Conservation (phyloP, 441 rosid species). For the Metrosideros polymorpha region DNA sequence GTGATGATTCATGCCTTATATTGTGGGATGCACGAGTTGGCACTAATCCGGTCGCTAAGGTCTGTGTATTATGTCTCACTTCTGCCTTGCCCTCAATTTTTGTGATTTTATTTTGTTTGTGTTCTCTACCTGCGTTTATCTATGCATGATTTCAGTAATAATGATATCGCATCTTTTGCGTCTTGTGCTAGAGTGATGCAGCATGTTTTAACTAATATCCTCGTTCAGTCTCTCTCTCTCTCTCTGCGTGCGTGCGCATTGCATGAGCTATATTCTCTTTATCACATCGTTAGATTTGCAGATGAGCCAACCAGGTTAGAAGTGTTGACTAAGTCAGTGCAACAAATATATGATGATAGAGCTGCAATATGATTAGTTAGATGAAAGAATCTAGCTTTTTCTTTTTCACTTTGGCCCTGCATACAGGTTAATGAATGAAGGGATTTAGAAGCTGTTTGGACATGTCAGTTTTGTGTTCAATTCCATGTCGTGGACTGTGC, state of each 20-base stretch:
- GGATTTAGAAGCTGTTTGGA: not conserved
- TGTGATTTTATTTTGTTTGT: not conserved
- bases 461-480: not conserved
- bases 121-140: not conserved
- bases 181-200: not conserved
- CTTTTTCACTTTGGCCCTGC: not conserved
- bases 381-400: not conserved
- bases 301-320: not conserved
- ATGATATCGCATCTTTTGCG: not conserved
- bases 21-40: slow-evolving; percentile 98
- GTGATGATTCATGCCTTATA: slow-evolving; percentile 99
- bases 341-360: not conserved
- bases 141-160: not conserved
- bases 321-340: not conserved
- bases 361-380: not conserved
- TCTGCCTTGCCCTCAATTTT: not conserved
- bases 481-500: not conserved
- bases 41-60: slow-evolving; percentile 71
- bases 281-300: not conserved
- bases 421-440: not conserved
- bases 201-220: not conserved
- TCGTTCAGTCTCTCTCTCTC: not conserved
- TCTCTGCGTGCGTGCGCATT: not conserved
- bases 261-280: not conserved
- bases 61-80: not conserved